A percentile compares a stretch with the other conserved stretches of the same genome.
Conservation (phyloP, 495 filamentous ascomycete genomes). For the Podospora fimiseda region DNA sequence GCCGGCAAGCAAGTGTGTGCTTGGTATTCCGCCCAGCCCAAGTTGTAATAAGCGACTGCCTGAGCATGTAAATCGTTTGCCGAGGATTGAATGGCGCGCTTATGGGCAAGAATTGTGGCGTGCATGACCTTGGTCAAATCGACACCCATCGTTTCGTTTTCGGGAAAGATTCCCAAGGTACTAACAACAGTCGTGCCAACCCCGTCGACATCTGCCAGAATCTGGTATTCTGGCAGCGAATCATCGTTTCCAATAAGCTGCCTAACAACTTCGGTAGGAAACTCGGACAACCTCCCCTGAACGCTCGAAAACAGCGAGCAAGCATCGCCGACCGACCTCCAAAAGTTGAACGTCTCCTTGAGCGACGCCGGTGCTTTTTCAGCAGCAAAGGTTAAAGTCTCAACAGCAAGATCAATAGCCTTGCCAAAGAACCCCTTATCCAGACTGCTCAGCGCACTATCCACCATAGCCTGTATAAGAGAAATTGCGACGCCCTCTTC, state of each 20-base stretch:
- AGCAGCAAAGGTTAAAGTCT: slow-evolving; percentile 30
- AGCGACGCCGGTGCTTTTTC: slow-evolving; percentile 27
- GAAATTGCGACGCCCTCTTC: slow-evolving; percentile 87
- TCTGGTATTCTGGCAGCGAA: slow-evolving; percentile 48
- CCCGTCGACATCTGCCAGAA: slow-evolving; percentile 64
- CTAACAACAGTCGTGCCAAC: slow-evolving; percentile 49
- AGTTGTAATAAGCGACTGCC: slow-evolving; percentile 91
- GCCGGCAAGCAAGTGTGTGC: slow-evolving; percentile 59
- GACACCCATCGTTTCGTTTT: slow-evolving; percentile 42
- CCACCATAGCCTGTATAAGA: slow-evolving; percentile 76
- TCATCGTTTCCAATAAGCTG: slow-evolving; percentile 50
- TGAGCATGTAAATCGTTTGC: slow-evolving; percentile 79
- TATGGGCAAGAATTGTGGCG: slow-evolving; percentile 74
- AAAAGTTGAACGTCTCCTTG: slow-evolving; percentile 79
- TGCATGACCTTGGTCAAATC: slow-evolving; percentile 50
- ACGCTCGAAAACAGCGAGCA: slow-evolving; percentile 76
- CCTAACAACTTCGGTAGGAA: slow-evolving; percentile 51
- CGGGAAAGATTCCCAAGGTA: slow-evolving; percentile 34
- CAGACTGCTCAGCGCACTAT: slow-evolving; percentile 68
- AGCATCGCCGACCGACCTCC: slow-evolving; percentile 90
- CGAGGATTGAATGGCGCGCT: slow-evolving; percentile 71
- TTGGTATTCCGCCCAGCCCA: slow-evolving; percentile 87
- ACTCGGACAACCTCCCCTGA: slow-evolving; percentile 51
- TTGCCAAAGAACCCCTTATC: slow-evolving; percentile 80
- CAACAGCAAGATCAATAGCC: slow-evolving; percentile 56